A percentile compares a stretch with the other conserved stretches of the same genome.
Conservation (phyloP, 1,139 yeast species). For the Nakaseomyces sp. region DNA sequence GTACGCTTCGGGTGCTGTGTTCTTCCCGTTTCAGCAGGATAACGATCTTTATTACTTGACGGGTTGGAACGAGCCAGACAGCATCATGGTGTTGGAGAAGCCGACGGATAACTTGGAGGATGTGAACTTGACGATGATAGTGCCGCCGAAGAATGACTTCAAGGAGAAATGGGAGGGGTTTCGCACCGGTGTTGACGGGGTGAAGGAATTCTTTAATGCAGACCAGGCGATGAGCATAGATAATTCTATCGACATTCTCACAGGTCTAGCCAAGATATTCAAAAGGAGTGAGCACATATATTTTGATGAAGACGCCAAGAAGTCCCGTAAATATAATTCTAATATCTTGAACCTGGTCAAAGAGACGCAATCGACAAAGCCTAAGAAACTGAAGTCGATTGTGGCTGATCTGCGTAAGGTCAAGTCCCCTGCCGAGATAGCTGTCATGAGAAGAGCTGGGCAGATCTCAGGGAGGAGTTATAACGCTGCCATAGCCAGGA, state of each 20-base stretch:
- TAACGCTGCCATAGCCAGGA: constrained; percentile 67
- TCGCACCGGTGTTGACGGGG: constrained; percentile 80
- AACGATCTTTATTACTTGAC: constrained; percentile 79
- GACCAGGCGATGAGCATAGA: constrained; percentile 56
- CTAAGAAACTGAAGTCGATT: constrained; percentile 33
- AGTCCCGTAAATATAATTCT: neutral
- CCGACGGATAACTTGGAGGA: constrained; percentile 45
- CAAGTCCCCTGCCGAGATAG: constrained; percentile 70
- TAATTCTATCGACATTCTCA: constrained; percentile 28
- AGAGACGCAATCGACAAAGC: constrained; percentile 28
- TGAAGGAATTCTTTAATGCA: constrained; percentile 75
- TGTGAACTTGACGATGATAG: constrained; percentile 63
- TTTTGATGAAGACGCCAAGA: constrained; percentile 35
- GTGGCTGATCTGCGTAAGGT: constrained; percentile 54
- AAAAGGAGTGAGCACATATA: constrained; percentile 42
- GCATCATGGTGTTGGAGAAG: constrained; percentile 68
- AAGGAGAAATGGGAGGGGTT: constrained; percentile 94
- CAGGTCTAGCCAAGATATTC: constrained; percentile 41
- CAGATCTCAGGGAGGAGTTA: constrained; percentile 75
- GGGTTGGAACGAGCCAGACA: constrained; percentile 90
- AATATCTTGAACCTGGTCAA: neutral
- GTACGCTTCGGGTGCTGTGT: constrained; percentile 83
- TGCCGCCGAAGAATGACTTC: constrained; percentile 70
- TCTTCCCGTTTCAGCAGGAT: constrained; percentile 85
- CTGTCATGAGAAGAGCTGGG: constrained; percentile 74